A percentile compares a stretch with the other conserved stretches of the same genome.
Evolutionary conservation across 2,329 filamentous ascomycete species (phyloP).

Genomic region (Aurifilum marmelostoma): DNA sequence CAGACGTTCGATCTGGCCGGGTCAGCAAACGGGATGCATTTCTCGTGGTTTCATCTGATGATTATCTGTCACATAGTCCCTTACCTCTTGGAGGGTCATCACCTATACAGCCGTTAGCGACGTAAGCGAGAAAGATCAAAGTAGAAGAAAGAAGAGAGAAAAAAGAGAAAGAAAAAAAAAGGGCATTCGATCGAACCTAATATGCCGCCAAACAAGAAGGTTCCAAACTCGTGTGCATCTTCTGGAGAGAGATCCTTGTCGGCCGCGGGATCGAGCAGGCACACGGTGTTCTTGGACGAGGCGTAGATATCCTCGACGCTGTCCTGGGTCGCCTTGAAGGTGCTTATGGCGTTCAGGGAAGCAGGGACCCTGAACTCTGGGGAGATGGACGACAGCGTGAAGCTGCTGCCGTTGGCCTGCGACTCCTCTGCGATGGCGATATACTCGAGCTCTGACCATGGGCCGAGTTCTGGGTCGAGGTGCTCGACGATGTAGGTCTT

Average conservation of each 20-base stretch:
- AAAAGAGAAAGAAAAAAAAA: background rate
- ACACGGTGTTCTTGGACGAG: constrained; percentile 73
- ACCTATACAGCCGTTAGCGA: constrained; percentile 54
- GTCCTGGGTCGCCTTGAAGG: constrained; percentile 72
- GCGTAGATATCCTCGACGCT: constrained; percentile 85
- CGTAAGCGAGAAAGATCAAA: background rate
- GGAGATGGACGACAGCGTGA: constrained; percentile 83
- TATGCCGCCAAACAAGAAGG: constrained; percentile 95
- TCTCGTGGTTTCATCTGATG: background rate
- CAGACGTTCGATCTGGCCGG: constrained; percentile 82
- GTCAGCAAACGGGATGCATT: background rate
- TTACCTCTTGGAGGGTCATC: constrained; percentile 92
- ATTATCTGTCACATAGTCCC: constrained; percentile 34
- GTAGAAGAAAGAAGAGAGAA: background rate
- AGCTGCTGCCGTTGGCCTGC: constrained; percentile 64
- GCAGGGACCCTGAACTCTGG: constrained; percentile 66
- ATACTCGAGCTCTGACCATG: constrained; percentile 95
- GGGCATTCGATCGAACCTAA: constrained; percentile 64
- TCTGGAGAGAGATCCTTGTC: constrained; percentile 79
- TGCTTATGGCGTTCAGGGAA: constrained; percentile 56
- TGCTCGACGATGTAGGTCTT: constrained; percentile 96
- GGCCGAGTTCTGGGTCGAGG: constrained; percentile 89
- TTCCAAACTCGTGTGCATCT: constrained; percentile 82
- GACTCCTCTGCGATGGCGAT: constrained; percentile 83
- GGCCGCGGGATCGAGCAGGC: constrained; percentile 86